These are phyloP conservation scores for Fusarium bactridioides DNA, from an alignment of 2,329 filamentous ascomycete genomes.

Conservation along the genomic window DNA sequence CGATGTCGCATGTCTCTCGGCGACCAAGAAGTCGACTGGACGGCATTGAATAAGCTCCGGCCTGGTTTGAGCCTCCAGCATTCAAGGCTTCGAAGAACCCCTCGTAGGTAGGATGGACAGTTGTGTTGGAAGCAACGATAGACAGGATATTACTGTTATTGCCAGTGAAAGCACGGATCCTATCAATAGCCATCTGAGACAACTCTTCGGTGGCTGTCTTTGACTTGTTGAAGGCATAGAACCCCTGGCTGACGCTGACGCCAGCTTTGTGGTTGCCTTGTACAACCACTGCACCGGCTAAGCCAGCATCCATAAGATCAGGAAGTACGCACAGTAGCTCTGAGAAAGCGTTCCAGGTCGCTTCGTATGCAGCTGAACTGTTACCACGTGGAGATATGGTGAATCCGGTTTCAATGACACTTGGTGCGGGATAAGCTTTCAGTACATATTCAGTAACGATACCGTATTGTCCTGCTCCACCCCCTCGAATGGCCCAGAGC, in stretches of 20 bases:
- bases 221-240: not conserved
- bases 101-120: not conserved
- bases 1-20: not conserved
- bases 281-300: not conserved
- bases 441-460: not conserved
- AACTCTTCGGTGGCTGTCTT: not conserved
- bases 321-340: not conserved
- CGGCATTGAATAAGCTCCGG: not conserved
- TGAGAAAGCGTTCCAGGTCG: not conserved
- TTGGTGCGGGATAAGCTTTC: not conserved
- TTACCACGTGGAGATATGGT: not conserved
- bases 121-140: not conserved
- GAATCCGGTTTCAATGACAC: not conserved
- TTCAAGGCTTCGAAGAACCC: not conserved
- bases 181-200: not conserved
- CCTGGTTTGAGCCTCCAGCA: not conserved
- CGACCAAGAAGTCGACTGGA: not conserved
- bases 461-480: not conserved
- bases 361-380: not conserved
- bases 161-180: rapidly evolving
- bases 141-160: not conserved
- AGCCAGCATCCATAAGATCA: not conserved
- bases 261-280: not conserved
- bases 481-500: not conserved
- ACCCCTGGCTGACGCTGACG: not conserved